phyloP scores from a whole-genome alignment of 2,329 filamentous ascomycete species.

The Dactylella cylindrospora region DNA sequence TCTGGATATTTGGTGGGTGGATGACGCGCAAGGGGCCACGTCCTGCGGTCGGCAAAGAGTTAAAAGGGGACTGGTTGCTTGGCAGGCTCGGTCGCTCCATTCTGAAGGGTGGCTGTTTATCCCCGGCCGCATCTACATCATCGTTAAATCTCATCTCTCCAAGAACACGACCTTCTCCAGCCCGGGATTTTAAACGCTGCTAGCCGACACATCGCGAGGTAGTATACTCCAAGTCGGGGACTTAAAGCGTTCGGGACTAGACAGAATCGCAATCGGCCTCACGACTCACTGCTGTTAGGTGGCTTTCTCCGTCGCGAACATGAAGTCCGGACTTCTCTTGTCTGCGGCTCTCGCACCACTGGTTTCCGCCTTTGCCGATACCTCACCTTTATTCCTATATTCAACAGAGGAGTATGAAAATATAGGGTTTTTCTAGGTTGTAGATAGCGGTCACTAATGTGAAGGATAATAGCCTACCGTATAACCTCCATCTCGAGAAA shows the following conservation, averaged over 20 bases:
- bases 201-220: too few relatives aligned
- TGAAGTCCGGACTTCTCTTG: constrained; percentile 35
- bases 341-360: constrained; percentile 38
- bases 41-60: constrained; percentile 20
- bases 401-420: constrained; percentile 74
- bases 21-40: constrained; percentile 13
- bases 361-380: constrained; percentile 71
- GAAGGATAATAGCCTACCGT: constrained; percentile 10
- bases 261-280: too few relatives aligned
- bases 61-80: constrained; percentile 27
- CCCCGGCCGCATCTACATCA: constrained; percentile 44
- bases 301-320: constrained; percentile 19
- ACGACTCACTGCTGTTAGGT: too few relatives aligned
- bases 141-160: constrained; percentile 33
- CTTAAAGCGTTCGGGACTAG: too few relatives aligned
- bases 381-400: constrained; percentile 84
- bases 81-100: constrained; percentile 10
- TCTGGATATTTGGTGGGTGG: too few relatives aligned
- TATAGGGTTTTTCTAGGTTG: constrained; percentile 6
- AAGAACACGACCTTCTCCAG: background rate
- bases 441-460: constrained; percentile 13
- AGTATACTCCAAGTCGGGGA: too few relatives aligned
- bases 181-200: too few relatives aligned
- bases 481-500: constrained; percentile 31
- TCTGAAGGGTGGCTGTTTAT: constrained; percentile 33